Base-by-base conservation (phyloP, 345 rosid genomes). In the Draba incana region DNA sequence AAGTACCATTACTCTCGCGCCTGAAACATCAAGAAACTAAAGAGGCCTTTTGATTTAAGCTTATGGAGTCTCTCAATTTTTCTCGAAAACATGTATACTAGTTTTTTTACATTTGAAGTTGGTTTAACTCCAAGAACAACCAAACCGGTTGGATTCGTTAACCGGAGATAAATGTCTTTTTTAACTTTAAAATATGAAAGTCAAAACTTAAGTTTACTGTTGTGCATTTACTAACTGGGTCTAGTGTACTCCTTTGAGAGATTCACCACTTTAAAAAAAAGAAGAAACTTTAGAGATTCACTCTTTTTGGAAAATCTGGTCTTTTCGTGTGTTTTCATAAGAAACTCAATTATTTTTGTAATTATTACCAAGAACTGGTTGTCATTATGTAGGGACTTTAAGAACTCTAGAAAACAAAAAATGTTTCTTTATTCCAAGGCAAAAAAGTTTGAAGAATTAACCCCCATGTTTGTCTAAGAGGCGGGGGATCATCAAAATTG, bases 401-500 rank as follows among this genome's bases (percentile, higher is more conserved):
- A 27, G 39, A 6, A 24, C 23, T 49, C 12, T 35, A 12, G 16
- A 27, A 39, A 11, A 12, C 28, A 30, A 15, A 24, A 46, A 66
- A 35, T 53, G 77, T 52, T 74, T 25, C 51, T 45, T 67, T 35
- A 52, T 60, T 59, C 51, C 57, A 52, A 63, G 60, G 57, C 73
- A 74, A 67, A 7, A 66, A 35, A 25, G 16, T 25, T 11, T 51
- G 5, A 60, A 45, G 57, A 52, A 6, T 45, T 46, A 45, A 37
- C 51, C 57, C 77, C 3, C 56, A 52, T 66, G 68, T 74, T 74
- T 60, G 72, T 6, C 77, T 66, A 45, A 60, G 57, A 60, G 30
- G 33, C 20, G 9, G 6, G 52, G 63, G 33, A 57, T 71, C 62
- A 62, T 44, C 62, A 67, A 54, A 43, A 60, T 25, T 20, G 12